These are phyloP conservation scores for Lichenothelia convexa DNA, from an alignment of 495 filamentous ascomycete genomes.

Conservation along the genomic window DNA sequence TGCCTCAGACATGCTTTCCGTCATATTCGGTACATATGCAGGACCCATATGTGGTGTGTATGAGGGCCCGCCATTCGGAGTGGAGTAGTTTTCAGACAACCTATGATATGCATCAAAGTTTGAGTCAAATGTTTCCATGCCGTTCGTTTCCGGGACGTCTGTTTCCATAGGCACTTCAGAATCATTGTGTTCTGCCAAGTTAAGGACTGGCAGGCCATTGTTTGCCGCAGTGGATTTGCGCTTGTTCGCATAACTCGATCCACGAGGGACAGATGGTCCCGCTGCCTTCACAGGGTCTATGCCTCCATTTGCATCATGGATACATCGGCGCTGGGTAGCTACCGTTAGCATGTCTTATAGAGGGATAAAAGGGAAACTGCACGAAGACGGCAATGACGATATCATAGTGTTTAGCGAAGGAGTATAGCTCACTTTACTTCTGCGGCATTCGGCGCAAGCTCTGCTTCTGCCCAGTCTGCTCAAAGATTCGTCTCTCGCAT, in stretches of 20 bases:
- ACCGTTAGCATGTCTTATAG: conserved; percentile 15
- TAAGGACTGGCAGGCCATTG: background rate
- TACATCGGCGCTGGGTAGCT: conserved; percentile 43
- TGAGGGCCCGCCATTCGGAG: background rate
- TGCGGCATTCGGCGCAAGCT: conserved; percentile 47
- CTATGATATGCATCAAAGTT: too few species aligned
- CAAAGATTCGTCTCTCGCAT: conserved; percentile 10
- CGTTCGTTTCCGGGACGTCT: too few species aligned
- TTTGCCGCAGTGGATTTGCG: background rate
- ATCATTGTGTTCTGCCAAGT: background rate
- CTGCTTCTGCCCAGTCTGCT: conserved; percentile 36
- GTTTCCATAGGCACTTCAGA: background rate
- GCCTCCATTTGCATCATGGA: conserved; percentile 45
- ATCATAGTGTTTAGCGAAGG: background rate
- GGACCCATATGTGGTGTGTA: background rate
- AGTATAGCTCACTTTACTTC: conserved; percentile 37
- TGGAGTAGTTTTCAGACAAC: too few species aligned
- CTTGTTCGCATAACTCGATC: conserved; percentile 20
- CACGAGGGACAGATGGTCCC: conserved; percentile 39
- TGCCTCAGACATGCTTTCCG: too few species aligned
- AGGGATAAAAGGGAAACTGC: too few species aligned
- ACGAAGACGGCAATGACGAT: background rate
- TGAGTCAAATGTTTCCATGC: too few species aligned
- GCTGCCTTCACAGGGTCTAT: conserved; percentile 44
- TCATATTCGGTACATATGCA: too few species aligned